Conservation (phyloP, 192 early-diverging fungal genomes). For the Backusella mclennaniae region DNA sequence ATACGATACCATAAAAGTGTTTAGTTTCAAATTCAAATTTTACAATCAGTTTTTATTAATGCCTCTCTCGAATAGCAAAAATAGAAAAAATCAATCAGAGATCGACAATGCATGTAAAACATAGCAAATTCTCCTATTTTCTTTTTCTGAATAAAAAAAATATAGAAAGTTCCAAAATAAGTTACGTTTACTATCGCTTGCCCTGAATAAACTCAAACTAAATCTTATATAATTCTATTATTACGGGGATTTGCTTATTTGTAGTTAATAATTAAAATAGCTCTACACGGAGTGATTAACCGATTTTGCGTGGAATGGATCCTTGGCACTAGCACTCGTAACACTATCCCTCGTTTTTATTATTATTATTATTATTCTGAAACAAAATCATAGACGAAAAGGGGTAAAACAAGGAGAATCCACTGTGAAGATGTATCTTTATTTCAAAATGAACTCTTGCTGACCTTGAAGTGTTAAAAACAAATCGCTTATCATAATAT, state of each 20-base stretch:
- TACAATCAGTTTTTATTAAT: background rate
- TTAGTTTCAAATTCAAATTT: background rate
- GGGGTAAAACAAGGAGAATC: background rate
- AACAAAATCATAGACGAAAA: background rate
- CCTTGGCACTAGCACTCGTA: background rate
- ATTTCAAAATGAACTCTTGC: background rate
- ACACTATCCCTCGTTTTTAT: background rate
- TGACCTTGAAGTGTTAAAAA: background rate
- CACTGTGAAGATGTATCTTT: background rate
- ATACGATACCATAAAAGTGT: background rate
- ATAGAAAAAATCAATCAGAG: background rate
- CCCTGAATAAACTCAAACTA: background rate
- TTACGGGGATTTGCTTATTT: background rate
- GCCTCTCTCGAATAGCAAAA: background rate
- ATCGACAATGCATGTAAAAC: constrained; percentile 6
- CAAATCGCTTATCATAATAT: background rate
- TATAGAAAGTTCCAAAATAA: background rate
- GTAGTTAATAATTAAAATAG: background rate
- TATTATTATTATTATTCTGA: background rate
- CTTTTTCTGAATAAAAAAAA: background rate
- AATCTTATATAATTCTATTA: background rate
- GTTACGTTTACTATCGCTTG: background rate
- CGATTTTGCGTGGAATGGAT: background rate
- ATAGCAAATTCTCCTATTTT: background rate
- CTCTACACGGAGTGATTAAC: background rate